Evolutionary conservation across 768 basidiomycete species (phyloP).

Genomic region (Serendipita indica): DNA sequence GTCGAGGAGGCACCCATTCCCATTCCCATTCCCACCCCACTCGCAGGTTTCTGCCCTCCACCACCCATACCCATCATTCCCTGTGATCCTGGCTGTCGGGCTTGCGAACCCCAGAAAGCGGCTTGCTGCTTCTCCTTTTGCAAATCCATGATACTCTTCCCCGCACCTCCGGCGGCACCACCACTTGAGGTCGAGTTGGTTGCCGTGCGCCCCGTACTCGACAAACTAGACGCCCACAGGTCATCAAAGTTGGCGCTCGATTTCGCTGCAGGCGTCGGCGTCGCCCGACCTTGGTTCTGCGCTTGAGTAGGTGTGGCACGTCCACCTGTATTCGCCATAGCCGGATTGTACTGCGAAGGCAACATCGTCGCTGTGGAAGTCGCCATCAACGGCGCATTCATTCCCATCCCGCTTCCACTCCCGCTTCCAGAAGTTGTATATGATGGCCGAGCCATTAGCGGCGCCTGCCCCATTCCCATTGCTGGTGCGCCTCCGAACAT

Average conservation of each 20-base stretch:
- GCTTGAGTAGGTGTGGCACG: conserved; percentile 8
- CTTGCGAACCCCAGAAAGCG: conserved; percentile 53
- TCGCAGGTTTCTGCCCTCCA: conserved; percentile 5
- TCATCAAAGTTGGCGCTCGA: conserved; percentile 65
- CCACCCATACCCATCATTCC: background rate
- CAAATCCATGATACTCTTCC: conserved; percentile 77
- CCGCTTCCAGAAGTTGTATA: background rate
- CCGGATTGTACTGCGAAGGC: background rate
- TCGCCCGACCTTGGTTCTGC: conserved; percentile 19
- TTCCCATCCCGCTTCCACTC: background rate
- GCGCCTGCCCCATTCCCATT: background rate
- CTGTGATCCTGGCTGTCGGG: background rate
- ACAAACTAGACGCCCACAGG: conserved; percentile 57
- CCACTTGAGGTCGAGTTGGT: conserved; percentile 15
- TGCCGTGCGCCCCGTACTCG: conserved; percentile 26
- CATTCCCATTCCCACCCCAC: conserved; percentile 2
- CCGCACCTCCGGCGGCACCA: conserved; percentile 16
- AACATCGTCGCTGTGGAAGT: background rate
- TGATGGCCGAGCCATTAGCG: conserved; percentile 9
- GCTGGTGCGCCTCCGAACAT: too few relatives aligned
- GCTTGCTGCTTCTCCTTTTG: conserved; percentile 76
- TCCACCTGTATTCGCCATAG: background rate
- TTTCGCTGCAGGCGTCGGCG: conserved; percentile 25
- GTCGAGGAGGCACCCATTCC: conserved; percentile 7
- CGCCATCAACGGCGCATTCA: background rate